Conservation (phyloP, 2,329 filamentous ascomycete species). For the Botrytis sinoallii region DNA sequence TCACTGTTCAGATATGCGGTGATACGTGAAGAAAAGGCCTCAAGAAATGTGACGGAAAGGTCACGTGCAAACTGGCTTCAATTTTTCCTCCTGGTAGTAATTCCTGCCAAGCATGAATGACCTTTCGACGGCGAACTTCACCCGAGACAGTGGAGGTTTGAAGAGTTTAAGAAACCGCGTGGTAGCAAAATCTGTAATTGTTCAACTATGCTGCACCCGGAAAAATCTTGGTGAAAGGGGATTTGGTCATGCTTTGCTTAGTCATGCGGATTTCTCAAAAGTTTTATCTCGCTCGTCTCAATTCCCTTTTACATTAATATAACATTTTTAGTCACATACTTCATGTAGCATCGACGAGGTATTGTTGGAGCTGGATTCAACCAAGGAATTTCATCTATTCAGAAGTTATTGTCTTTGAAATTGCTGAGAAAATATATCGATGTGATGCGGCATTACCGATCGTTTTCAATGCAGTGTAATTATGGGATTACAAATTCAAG, state of each 20-base stretch:
- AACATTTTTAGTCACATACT: neutral
- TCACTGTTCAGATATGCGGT: neutral
- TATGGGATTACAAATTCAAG: neutral
- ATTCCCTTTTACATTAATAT: neutral
- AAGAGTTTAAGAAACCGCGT: neutral
- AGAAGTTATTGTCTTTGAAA: neutral
- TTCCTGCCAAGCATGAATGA: neutral
- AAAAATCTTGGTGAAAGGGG: neutral
- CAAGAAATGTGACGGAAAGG: neutral
- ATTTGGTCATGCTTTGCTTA: neutral
- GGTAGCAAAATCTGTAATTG: neutral
- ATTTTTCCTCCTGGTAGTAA: neutral
- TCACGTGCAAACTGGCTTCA: neutral
- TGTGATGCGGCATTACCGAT: neutral
- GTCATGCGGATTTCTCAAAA: neutral
- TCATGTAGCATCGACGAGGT: neutral
- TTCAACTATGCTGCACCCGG: neutral
- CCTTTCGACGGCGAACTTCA: neutral
- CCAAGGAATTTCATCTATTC: neutral
- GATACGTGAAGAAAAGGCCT: neutral
- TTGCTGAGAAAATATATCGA: neutral
- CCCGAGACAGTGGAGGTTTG: accelerated
- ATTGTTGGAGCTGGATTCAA: too few relatives aligned
- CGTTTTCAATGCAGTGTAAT: neutral
- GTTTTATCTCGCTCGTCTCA: neutral